Evolutionary conservation across 495 filamentous ascomycete genomes (phyloP).

Genomic region (Thozetella sp.): DNA sequence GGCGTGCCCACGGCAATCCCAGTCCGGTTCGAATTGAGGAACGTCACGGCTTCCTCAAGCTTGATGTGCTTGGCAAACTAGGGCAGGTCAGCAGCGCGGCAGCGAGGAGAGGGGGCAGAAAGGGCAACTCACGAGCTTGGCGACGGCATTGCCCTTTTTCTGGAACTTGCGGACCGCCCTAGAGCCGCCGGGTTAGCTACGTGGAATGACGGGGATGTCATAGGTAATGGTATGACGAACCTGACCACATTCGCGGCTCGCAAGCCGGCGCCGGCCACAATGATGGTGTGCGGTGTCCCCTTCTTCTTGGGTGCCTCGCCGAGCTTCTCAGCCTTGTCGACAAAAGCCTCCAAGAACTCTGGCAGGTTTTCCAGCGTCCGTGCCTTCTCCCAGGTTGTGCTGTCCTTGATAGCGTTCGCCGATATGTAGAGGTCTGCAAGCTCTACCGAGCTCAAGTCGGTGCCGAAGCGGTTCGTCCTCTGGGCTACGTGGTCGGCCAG

Average conservation of each 20-base stretch:
- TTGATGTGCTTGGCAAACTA: slow-evolving; percentile 97
- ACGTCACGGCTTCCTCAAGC: slow-evolving; percentile 79
- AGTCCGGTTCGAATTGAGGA: slow-evolving; percentile 69
- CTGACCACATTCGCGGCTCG: slow-evolving; percentile 79
- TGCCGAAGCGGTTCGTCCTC: slow-evolving; percentile 74
- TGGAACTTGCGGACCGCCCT: slow-evolving; percentile 78
- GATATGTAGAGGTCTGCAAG: slow-evolving; percentile 80
- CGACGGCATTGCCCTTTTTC: slow-evolving; percentile 72
- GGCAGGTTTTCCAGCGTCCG: slow-evolving; percentile 72
- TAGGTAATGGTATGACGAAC: slow-evolving; percentile 31
- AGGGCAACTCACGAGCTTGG: slow-evolving; percentile 63
- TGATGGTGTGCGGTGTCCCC: slow-evolving; percentile 84
- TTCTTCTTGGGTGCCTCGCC: slow-evolving; percentile 64
- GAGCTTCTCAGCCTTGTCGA: slow-evolving; percentile 54
- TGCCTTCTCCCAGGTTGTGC: slow-evolving; percentile 65
- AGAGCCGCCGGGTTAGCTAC: slow-evolving; percentile 6
- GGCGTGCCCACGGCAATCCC: slow-evolving; percentile 92
- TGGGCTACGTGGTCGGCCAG: slow-evolving; percentile 88
- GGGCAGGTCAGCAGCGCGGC: not conserved
- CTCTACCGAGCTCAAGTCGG: slow-evolving; percentile 79
- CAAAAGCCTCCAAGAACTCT: slow-evolving; percentile 71
- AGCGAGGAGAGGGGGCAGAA: not conserved
- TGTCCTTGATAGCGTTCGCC: slow-evolving; percentile 59
- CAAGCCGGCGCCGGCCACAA: slow-evolving; percentile 77
- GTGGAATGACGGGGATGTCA: not conserved